Percentiles rank a stretch among this genome's conserved stretches.
phyloP scores from a whole-genome alignment of 2,329 filamentous ascomycete genomes.

The Diaporthe eres region DNA sequence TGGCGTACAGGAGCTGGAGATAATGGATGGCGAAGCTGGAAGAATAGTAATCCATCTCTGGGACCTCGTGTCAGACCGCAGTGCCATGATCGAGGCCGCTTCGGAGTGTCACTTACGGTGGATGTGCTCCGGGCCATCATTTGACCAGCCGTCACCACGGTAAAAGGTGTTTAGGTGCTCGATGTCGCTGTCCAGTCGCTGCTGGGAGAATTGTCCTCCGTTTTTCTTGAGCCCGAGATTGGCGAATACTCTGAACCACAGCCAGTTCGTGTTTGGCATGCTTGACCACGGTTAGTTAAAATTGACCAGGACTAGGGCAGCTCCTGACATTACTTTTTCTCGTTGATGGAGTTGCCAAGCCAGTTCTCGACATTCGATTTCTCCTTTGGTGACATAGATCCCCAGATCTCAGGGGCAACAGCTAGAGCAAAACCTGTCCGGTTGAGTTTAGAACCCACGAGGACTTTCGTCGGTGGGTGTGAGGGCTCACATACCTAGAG shows the following conservation, averaged over 20 bases:
- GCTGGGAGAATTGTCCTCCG: constrained; percentile 78
- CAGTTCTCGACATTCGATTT: constrained; percentile 77
- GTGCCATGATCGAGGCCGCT: no score
- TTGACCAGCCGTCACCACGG: constrained; percentile 85
- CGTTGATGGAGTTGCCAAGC: constrained; percentile 82
- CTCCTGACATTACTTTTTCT: constrained; percentile 70
- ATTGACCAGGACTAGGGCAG: neutral
- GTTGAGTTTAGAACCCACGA: neutral
- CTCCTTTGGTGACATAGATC: constrained; percentile 73
- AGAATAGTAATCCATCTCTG: constrained; percentile 88
- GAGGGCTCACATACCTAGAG: constrained; percentile 65
- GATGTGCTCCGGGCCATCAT: constrained; percentile 83
- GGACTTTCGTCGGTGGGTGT: neutral
- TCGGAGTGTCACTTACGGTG: constrained; percentile 65
- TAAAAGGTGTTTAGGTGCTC: constrained; percentile 86
- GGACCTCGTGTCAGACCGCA: neutral
- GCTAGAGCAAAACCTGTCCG: constrained; percentile 75
- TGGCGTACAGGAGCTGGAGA: constrained; percentile 82
- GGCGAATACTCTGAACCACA: constrained; percentile 89
- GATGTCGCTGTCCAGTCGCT: constrained; percentile 80
- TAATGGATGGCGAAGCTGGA: constrained; percentile 88
- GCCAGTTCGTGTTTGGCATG: constrained; percentile 78
- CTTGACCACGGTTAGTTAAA: constrained; percentile 62
- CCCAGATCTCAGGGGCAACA: constrained; percentile 77
- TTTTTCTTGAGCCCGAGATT: constrained; percentile 84